Evolutionary conservation across 805 yeast genomes (phyloP), one percentile per base, ranked within the genome.

Genomic region (baker's yeast (Saccharomyces cerevisiae)): DNA sequence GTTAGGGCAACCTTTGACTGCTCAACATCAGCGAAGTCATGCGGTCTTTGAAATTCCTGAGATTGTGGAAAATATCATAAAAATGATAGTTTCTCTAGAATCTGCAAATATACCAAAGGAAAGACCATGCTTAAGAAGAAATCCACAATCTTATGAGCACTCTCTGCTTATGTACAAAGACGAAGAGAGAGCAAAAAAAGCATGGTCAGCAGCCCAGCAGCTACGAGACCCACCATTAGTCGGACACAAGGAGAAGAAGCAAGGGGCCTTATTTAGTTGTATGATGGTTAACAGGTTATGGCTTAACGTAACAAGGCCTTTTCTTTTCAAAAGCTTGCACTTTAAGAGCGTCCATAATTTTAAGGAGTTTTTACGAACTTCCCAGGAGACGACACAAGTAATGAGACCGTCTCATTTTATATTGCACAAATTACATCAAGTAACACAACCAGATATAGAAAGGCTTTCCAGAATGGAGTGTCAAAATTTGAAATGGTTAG

Each of bases 11-110:
- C 48, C 46, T 17, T 41, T 32, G 21, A 27, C 46, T 6, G 9
- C 22, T 36, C 43, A 17, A 13, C 24, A 5, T 36, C 41, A 10
- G 21, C 6, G 36, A 50, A 22, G 55, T 61, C 70, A 73, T 67
- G 61, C 69, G 14, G 84, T 89, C 8, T 85, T 89, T 62, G 74
- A 76, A 51, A 82, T 85, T 36, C 96, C 96, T 0, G 97, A 89
- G 67, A 84, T 89, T 51, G 73, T 89, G 14, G 69, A 75, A 56
- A 74, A 76, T 53, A 86, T 89, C 11, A 63, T 89, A 28, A 71
- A 73, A 27, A 81, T 74, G 46, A 30, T 57, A 11, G 49, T 51
- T 8, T 10, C 41, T 14, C 13, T 31, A 3, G 60, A 57, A 30
- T 49, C 46, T 64, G 84, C 85, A n/a, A 89, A 85, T 54, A 68